Percentiles rank a stretch among this genome's conserved stretches.
phyloP scores from a whole-genome alignment of 345 rosid genomes.

The Cardamine resedifolia region DNA sequence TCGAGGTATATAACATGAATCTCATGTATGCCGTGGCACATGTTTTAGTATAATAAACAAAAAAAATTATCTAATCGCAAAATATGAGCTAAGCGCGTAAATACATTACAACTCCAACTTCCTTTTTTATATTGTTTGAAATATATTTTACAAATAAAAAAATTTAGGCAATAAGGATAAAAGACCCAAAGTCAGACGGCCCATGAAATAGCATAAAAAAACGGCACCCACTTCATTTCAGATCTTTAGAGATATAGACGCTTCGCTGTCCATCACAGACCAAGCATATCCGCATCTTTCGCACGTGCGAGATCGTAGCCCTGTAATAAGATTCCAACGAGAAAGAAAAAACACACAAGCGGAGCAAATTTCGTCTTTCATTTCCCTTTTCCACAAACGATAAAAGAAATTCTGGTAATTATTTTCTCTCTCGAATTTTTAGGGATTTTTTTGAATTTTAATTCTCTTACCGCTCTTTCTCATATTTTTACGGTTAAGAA shows the following conservation, averaged over 20 bases:
- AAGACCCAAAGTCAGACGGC: background rate
- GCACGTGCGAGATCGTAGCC: constrained; percentile 33
- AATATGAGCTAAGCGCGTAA: background rate
- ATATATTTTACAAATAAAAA: too few relatives aligned
- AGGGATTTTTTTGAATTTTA: constrained; percentile 5
- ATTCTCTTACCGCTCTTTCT: constrained; percentile 17
- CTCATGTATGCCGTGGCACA: background rate
- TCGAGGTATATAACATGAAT: background rate
- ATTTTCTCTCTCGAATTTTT: background rate
- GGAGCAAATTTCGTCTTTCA: background rate
- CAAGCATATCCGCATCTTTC: constrained; percentile 38
- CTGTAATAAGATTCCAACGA: background rate
- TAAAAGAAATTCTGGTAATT: background rate
- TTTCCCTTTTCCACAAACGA: background rate
- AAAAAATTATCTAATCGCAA: background rate
- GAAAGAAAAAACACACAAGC: background rate
- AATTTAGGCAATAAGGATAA: background rate
- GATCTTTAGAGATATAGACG: background rate
- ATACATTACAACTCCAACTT: background rate
- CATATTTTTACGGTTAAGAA: background rate
- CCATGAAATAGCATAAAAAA: constrained; percentile 19
- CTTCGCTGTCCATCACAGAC: constrained; percentile 10
- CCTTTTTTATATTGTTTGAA: background rate
- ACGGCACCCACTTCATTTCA: constrained; percentile 22
- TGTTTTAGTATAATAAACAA: background rate